Conservation (phyloP, 1,284 basidiomycete genomes). For the Xerocomus amazonicus region DNA sequence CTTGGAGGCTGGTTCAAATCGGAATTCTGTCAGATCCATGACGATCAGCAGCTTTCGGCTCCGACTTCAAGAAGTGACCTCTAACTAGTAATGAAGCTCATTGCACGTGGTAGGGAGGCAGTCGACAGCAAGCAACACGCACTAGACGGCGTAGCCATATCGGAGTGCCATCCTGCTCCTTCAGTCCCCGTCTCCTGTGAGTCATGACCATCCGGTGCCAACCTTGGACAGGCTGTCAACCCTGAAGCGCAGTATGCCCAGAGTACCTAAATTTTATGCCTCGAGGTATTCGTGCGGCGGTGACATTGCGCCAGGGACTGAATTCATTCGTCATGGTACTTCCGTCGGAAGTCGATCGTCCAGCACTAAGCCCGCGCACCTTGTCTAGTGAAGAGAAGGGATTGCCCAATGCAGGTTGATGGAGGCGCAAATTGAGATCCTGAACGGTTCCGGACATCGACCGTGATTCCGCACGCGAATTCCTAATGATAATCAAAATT, state of each 20-base stretch:
- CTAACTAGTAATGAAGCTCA: too few species aligned
- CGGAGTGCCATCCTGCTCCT: slow-evolving; percentile 8
- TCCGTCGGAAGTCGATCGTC: slow-evolving; percentile 28
- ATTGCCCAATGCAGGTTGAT: slow-evolving; percentile 11
- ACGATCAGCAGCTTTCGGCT: slow-evolving; percentile 29
- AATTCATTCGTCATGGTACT: slow-evolving; percentile 30
- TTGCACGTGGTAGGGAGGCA: slow-evolving; percentile 18
- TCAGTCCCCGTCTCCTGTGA: slow-evolving; percentile 17
- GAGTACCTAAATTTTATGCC: slow-evolving; percentile 34
- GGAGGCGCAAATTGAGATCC: slow-evolving; percentile 12
- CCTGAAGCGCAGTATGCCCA: slow-evolving; percentile 31
- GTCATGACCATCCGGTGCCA: slow-evolving; percentile 10
- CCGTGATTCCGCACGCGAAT: slow-evolving; percentile 21
- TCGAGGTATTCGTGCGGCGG: slow-evolving; percentile 36
- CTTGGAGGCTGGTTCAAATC: slow-evolving; percentile 7
- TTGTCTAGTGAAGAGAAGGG: slow-evolving; percentile 9
- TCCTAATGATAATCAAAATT: slow-evolving; percentile 32
- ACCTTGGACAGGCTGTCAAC: slow-evolving; percentile 26
- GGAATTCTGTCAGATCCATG: slow-evolving; percentile 17
- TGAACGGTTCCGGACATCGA: slow-evolving; percentile 24
- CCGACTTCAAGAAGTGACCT: slow-evolving; percentile 15
- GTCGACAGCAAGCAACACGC: slow-evolving; percentile 10
- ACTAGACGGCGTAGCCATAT: slow-evolving; percentile 10
- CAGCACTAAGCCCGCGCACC: slow-evolving; percentile 27
- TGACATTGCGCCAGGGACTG: slow-evolving; percentile 29